Evolutionary conservation across 129 eudicot genomes (phyloP), one percentile per base, ranked within the genome.

Genomic region (Escallonia herrerae): DNA sequence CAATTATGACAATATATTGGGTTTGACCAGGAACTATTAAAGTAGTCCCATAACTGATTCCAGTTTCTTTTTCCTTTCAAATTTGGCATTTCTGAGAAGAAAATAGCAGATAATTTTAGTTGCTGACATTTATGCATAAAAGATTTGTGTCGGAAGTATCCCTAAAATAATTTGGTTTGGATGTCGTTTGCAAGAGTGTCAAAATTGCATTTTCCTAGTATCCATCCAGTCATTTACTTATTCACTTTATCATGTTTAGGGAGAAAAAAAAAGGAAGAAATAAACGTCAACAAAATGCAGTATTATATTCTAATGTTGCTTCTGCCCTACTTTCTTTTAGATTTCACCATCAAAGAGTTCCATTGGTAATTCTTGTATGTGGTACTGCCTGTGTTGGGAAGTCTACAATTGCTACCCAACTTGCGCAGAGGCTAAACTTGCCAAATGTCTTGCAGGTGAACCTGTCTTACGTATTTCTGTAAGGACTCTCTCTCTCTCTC

Each of bases 341-440:
- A 76, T 93, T 93, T 84, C 98, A 93, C 69, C 98, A 93, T 93
- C 95, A 79, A 63, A 77, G 98, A 83, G 98, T 93, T 40, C 98
- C 98, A 5, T 74, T 93, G 77, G 98, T 93, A 59, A 93, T 93
- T 69, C 98, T 93, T 83, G 98, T 93, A 12, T 93, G 98, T 77
- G 98, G 96, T 68, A 85, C 98, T 67, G 98, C 96, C 8, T 93
- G 95, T 80, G 87, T 84, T 72, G 98, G 98, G 55, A 93, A 93
- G 79, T 93, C 98, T 63, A 93, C 98, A 6, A 93, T 93, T 77
- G 98, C 98, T 74, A 93, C 98, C 67, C 98, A 93, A 76, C 98
- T 93, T 73, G 98, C 96, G 7, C 98, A 93, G 78, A 88, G 98
- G 83, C 82, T 93, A 50, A 93, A 93, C 81, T 81, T 93, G 84